Evolutionary conservation across 2,329 filamentous ascomycete species (phyloP), one percentile per base, ranked within the genome.

Genomic region (Apiospora malaysiana): DNA sequence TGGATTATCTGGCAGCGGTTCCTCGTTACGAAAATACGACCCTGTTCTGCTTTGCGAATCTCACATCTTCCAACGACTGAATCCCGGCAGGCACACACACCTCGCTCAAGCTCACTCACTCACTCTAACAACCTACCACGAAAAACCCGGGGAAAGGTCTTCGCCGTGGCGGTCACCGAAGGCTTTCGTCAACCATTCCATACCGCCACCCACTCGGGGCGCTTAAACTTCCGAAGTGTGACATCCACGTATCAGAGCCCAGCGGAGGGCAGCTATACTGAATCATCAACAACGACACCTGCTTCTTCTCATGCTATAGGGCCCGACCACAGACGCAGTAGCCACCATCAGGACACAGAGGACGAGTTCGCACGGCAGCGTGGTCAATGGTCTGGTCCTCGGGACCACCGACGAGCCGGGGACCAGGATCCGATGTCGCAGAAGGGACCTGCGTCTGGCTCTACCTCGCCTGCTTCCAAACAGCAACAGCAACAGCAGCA

Each of bases 361-460:
- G 23, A 43, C 45, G 65, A 46, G 16, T 25, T 67, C 65, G 74
- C 73, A 71, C 75, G 76, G 72, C 75, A 76, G 75, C 74, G 78
- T 76, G 79, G 84, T 89, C 88, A 85, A 91, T 91, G 89, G 87
- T 82, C 84, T 81, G 84, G 83, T 83, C 83, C 82, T 82, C 81
- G 81, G 81, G 84, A 83, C 82, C 82, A 83, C 79, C 82, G 82
- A 82, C 81, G 82, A 81, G 83, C 81, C 85, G 86, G 87, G 85
- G 87, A 88, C 82, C 85, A 85, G 86, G 83, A 83, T 84, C 86
- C 88, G 84, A 91, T 91, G 89, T 90, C 88, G 84, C 87, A 89
- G 85, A 86, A 85, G 83, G 86, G 84, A 78, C 81, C 85, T 85
- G 84, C 83, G 82, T 83, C 87, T 86, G 85, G 82, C 80, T 85